Evolutionary conservation across 2,329 filamentous ascomycete genomes (phyloP), one percentile per base, ranked within the genome.

Genomic region (Aspergillus tubingensis): DNA sequence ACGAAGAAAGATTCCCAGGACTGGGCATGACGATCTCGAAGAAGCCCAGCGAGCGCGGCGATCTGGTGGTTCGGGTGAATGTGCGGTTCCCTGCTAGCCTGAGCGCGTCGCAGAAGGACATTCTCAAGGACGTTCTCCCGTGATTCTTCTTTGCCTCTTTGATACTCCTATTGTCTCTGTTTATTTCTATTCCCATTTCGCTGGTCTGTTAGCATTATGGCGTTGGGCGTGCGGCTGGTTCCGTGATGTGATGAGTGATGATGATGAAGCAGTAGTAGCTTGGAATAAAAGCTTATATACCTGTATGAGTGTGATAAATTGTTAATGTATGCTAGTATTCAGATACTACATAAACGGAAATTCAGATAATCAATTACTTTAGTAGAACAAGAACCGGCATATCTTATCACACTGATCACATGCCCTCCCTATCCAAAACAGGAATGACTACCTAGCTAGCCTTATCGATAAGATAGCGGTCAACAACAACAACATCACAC

Each of bases 1-100:
- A 88, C 74, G 87, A 87, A 68, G 93, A 97, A 67, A 82, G 83
- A 32, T 99, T 91, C 73, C 95, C 95, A 0, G 85, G 86, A 5
- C 83, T 91, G n/a, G 95, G 95, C 61, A 98, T 99, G 95, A 92
- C 93, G 39, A 88, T 95, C 71, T 91, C 91, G 62, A 98, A 96
- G 84, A 94, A 92, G 74, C 91, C 91, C 0, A 86, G 81, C 61
- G 85, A 92, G 69, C 86, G 94, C 59, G 95, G 95, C 23, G 92
- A 96, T 73, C 91, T 99, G 67, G 80, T 98, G 60, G 85, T 99
- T 61, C 90, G 88, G 62, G 93, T 96, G 71, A 95, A 95, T 72
- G 93, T 99, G 76, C 93, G 91, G 73, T 98, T 96, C 81, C 95
- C 95, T 0, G 88, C 87, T 3, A 88, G 79, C 43, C 78, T 99